These are phyloP conservation scores for Vigna radiata DNA, from an alignment of 306 rosid genomes.

Conservation along the genomic window DNA sequence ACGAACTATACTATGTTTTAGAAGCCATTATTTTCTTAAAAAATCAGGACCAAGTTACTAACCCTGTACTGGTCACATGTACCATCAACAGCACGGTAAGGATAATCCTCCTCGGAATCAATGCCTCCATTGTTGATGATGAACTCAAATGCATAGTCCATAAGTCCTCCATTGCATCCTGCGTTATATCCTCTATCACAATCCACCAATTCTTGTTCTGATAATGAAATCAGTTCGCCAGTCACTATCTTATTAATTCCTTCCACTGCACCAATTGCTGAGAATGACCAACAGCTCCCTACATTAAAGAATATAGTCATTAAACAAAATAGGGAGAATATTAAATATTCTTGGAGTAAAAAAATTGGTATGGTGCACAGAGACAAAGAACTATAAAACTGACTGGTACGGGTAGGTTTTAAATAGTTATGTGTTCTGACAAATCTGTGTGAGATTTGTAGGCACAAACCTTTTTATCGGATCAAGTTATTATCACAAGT, in stretches of 20 bases:
- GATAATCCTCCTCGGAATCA: slow-evolving; percentile 89
- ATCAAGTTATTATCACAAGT: neutral
- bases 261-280: slow-evolving; percentile 77
- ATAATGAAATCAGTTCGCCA: slow-evolving; percentile 76
- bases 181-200: slow-evolving; percentile 80
- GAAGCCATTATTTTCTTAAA: neutral
- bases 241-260: slow-evolving; percentile 85
- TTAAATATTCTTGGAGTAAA: no score
- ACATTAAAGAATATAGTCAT: slow-evolving; percentile 29
- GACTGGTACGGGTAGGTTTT: neutral
- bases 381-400: neutral
- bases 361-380: neutral
- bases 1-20: neutral
- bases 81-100: slow-evolving; percentile 71
- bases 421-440: neutral
- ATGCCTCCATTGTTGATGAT: slow-evolving; percentile 91
- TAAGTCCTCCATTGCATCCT: slow-evolving; percentile 96
- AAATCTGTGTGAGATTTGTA: neutral
- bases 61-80: slow-evolving; percentile 74
- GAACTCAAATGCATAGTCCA: slow-evolving; percentile 91
- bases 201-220: slow-evolving; percentile 95
- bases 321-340: neutral
- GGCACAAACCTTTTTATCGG: neutral
- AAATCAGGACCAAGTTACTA: slow-evolving; percentile 15
- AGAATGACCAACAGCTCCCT: slow-evolving; percentile 99